These are phyloP conservation scores for Durusdinium trenchii DNA, from an alignment of 73 alveolate genomes.

Conservation along the genomic window DNA sequence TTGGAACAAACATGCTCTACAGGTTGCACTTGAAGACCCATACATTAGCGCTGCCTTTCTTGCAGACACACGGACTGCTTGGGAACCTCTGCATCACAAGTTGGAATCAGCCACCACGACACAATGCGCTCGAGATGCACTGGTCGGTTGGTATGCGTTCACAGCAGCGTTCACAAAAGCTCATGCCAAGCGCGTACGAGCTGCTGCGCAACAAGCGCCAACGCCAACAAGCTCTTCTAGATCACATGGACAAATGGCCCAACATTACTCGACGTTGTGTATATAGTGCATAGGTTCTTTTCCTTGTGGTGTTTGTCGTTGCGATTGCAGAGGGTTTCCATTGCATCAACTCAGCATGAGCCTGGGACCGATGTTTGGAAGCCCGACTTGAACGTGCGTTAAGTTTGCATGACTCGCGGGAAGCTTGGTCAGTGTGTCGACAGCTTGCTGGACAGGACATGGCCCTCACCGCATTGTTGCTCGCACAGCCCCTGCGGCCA, in stretches of 20 bases:
- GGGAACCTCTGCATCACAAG: background rate
- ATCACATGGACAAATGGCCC: background rate
- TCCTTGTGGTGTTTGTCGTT: background rate
- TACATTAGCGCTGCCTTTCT: background rate
- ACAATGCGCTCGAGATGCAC: background rate
- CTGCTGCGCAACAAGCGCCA: background rate
- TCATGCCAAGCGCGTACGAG: background rate
- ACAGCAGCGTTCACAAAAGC: background rate
- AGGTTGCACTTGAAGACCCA: slow-evolving; percentile 17
- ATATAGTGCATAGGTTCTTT: background rate
- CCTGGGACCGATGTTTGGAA: background rate
- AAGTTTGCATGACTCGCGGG: background rate
- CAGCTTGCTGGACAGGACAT: slow-evolving; percentile 15
- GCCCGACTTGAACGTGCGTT: background rate
- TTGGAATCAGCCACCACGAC: background rate
- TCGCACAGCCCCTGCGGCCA: slow-evolving; percentile 7
- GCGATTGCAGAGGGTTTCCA: background rate
- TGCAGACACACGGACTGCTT: background rate
- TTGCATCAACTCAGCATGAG: background rate
- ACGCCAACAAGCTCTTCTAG: background rate
- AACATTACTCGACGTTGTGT: background rate
- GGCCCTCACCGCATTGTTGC: background rate
- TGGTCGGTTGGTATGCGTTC: slow-evolving; percentile 35
- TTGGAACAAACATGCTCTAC: slow-evolving; percentile 53
- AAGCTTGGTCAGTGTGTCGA: slow-evolving; percentile 35